Conservation (phyloP, 1,139 yeast species). For the Taphrina populina region DNA sequence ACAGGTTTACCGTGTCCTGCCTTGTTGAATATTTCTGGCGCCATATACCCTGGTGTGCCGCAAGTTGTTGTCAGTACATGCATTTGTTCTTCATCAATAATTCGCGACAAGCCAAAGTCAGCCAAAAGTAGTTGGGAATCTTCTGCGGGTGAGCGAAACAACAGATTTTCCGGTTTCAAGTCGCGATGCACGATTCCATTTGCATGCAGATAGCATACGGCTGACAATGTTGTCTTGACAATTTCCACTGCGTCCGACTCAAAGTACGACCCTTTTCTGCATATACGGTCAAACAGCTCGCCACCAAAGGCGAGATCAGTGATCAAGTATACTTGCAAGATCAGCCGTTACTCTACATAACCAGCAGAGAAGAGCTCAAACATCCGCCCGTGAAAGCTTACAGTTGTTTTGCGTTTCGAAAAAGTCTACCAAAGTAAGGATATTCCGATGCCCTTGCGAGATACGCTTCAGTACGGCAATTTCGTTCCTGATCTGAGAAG, state of each 20-base stretch:
- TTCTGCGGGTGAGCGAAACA: conserved; percentile 52
- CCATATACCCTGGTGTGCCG: conserved; percentile 75
- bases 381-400: conserved; percentile 32
- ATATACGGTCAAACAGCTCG: conserved; percentile 64
- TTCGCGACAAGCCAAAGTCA: conserved; percentile 67
- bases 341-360: too few species aligned
- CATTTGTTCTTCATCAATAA: conserved; percentile 49
- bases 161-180: conserved; percentile 86
- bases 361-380: too few species aligned
- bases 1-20: conserved; percentile 58
- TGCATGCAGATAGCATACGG: conserved; percentile 67
- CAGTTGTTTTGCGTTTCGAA: conserved; percentile 62
- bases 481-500: conserved; percentile 53
- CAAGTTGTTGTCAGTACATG: conserved; percentile 51
- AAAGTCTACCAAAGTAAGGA: conserved; percentile 64
- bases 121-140: conserved; percentile 61
- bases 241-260: conserved; percentile 56
- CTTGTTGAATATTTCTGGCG: conserved; percentile 61
- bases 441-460: conserved; percentile 56
- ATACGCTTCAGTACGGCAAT: conserved; percentile 54
- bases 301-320: conserved; percentile 71
- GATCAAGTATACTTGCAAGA: conserved; percentile 52
- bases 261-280: conserved; percentile 53
- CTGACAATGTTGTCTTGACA: conserved; percentile 52
- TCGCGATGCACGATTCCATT: conserved; percentile 87